A percentile compares a stretch with the other conserved stretches of the same genome.
Evolutionary conservation across 2,329 filamentous ascomycete species (phyloP).

Genomic region (Fusarium decemcellulare): DNA sequence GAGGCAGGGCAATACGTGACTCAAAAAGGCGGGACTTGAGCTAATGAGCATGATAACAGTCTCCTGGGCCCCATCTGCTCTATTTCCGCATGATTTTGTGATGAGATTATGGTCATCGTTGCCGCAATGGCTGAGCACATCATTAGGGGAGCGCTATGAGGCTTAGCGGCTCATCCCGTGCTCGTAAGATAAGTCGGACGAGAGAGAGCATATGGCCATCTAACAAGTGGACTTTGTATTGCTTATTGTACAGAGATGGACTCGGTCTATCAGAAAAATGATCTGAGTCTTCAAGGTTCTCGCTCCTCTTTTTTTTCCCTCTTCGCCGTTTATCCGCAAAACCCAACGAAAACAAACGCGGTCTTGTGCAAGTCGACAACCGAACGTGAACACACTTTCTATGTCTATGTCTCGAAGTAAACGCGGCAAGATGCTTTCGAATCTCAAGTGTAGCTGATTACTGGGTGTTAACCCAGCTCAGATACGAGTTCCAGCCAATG

Average conservation of each 20-base stretch:
- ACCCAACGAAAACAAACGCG: constrained; percentile 12
- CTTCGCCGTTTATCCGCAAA: constrained; percentile 22
- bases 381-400: constrained; percentile 33
- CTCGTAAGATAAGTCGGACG: constrained; percentile 31
- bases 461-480: constrained; percentile 72
- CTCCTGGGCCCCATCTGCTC: constrained; percentile 4
- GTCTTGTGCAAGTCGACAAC: constrained; percentile 12
- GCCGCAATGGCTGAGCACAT: constrained; percentile 17
- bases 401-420: constrained; percentile 32
- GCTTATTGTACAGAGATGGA: constrained; percentile 26
- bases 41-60: constrained; percentile 14
- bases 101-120: not conserved
- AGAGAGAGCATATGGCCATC: constrained; percentile 12
- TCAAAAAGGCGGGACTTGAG: constrained; percentile 34
- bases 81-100: constrained; percentile 10
- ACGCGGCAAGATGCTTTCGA: not conserved
- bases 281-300: constrained; percentile 11
- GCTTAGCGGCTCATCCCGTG: constrained; percentile 29
- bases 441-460: constrained; percentile 24
- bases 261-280: constrained; percentile 31
- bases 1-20: constrained; percentile 35
- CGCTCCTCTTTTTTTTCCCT: constrained; percentile 13
- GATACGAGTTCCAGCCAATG: constrained; percentile 76
- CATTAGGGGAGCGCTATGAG: constrained; percentile 21
- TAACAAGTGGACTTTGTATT: constrained; percentile 22